A percentile compares a stretch with the other conserved stretches of the same genome.
phyloP scores from a whole-genome alignment of 2,329 filamentous ascomycete genomes.

The Beauveria australis region DNA sequence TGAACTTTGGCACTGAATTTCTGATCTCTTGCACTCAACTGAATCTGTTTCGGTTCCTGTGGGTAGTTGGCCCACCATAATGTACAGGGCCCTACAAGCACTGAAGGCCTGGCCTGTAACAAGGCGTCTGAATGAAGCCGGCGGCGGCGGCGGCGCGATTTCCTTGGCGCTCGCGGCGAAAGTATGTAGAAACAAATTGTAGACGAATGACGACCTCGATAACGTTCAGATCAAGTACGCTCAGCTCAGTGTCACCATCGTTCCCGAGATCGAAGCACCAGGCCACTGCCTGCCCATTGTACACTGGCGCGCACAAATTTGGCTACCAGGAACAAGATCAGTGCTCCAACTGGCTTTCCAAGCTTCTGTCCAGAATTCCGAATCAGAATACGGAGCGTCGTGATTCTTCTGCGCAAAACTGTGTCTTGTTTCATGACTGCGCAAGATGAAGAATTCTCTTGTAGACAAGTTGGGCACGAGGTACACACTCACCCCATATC shows the following conservation, averaged over 20 bases:
- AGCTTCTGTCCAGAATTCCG: constrained; percentile 13
- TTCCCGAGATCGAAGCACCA: constrained; percentile 53
- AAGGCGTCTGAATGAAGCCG: too few relatives aligned
- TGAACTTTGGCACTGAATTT: too few relatives aligned
- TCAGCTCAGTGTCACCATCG: constrained; percentile 45
- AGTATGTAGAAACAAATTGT: constrained; percentile 40
- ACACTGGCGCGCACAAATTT: constrained; percentile 53
- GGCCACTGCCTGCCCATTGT: constrained; percentile 48
- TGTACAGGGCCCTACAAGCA: too few relatives aligned
- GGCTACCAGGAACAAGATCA: constrained; percentile 27
- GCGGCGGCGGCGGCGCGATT: too few relatives aligned
- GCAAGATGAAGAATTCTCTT: constrained; percentile 2
- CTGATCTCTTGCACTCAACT: too few relatives aligned
- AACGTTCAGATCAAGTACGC: constrained; percentile 44
- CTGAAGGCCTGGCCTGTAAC: too few relatives aligned
- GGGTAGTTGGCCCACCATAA: too few relatives aligned
- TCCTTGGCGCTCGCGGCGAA: too few relatives aligned
- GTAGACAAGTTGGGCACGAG: constrained; percentile 15
- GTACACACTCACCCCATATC: constrained; percentile 26
- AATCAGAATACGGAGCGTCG: constrained; percentile 17
- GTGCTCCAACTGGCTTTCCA: constrained; percentile 12
- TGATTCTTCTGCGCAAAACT: constrained; percentile 12
- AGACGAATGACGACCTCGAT: constrained; percentile 42
- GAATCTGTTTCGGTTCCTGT: too few relatives aligned
- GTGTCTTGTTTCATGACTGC: constrained; percentile 19